Conservation (phyloP, 1,284 basidiomycete genomes). For the Cryptococcus floricola region DNA sequence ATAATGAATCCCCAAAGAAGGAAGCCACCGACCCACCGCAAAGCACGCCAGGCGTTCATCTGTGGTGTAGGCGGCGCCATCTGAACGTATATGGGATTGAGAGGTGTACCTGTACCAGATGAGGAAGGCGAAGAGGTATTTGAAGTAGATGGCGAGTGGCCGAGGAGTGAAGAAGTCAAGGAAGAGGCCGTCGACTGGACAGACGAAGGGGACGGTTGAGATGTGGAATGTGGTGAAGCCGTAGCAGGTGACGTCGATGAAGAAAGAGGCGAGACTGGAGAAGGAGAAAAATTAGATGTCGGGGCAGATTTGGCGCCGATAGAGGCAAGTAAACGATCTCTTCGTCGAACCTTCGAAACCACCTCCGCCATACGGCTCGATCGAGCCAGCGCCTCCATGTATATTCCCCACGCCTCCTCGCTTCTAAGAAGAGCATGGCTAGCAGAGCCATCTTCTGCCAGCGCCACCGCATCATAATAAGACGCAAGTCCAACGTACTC, state of each 20-base stretch:
- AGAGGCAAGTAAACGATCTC: slow-evolving; percentile 24
- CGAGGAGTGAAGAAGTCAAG: not conserved
- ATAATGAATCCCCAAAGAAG: slow-evolving; percentile 51
- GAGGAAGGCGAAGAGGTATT: not conserved
- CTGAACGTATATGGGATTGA: slow-evolving; percentile 45
- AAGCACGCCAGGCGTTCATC: slow-evolving; percentile 25
- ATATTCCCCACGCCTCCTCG: slow-evolving; percentile 35
- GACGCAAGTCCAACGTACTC: slow-evolving; percentile 30
- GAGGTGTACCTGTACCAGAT: slow-evolving; percentile 32
- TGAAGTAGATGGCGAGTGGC: slow-evolving; percentile 1
- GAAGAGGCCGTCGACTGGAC: not conserved
- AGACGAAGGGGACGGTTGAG: slow-evolving; percentile 8
- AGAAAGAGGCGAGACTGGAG: slow-evolving; percentile 1
- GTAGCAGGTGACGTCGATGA: slow-evolving; percentile 6
- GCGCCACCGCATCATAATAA: slow-evolving; percentile 42
- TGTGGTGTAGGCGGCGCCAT: slow-evolving; percentile 38
- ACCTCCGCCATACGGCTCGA: slow-evolving; percentile 33
- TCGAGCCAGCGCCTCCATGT: slow-evolving; percentile 29
- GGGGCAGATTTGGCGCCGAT: not conserved
- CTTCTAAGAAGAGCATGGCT: slow-evolving; percentile 30
- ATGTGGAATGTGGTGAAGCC: slow-evolving; percentile 15
- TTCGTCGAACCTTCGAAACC: slow-evolving; percentile 21
- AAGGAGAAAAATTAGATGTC: not conserved
- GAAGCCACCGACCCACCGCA: slow-evolving; percentile 36
- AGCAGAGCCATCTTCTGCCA: slow-evolving; percentile 8